Evolutionary conservation across 2,329 filamentous ascomycete genomes (phyloP).

Genomic region (Exophiala spinifera): DNA sequence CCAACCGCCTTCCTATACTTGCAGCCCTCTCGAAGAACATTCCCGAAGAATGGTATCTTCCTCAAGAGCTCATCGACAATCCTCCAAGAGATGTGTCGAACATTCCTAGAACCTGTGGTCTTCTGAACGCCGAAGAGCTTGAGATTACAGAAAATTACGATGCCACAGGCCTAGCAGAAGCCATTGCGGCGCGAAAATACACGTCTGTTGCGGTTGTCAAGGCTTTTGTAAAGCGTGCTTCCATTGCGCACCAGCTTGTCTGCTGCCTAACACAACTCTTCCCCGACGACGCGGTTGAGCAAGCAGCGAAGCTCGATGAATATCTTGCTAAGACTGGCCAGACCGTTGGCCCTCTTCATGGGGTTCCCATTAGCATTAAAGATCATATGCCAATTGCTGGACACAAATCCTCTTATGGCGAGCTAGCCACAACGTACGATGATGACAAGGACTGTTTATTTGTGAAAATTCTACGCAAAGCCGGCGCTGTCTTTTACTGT

Average conservation of each 20-base stretch:
- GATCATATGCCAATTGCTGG: constrained; percentile 42
- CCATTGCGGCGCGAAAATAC: constrained; percentile 28
- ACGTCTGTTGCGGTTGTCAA: constrained; percentile 34
- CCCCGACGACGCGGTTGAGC: constrained; percentile 48
- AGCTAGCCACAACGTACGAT: background rate
- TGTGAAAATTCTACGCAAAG: constrained; percentile 28
- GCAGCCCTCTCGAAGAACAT: constrained; percentile 31
- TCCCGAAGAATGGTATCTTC: constrained; percentile 44
- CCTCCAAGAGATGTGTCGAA: constrained; percentile 40
- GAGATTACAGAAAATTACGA: constrained; percentile 50
- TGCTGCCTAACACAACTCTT: constrained; percentile 52
- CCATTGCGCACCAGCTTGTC: constrained; percentile 38
- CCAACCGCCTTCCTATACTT: constrained; percentile 11
- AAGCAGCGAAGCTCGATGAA: constrained; percentile 48
- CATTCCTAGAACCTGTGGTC: constrained; percentile 48
- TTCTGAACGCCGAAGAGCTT: constrained; percentile 44
- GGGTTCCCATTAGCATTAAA: constrained; percentile 56
- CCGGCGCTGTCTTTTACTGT: constrained; percentile 34
- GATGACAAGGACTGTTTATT: constrained; percentile 12
- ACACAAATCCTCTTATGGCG: background rate
- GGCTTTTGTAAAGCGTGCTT: constrained; percentile 42
- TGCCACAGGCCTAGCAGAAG: constrained; percentile 38
- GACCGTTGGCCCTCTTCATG: constrained; percentile 59
- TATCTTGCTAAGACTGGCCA: constrained; percentile 39
- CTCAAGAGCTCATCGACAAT: constrained; percentile 20